Conservation (phyloP, 805 yeast species). For the Ogataea ramenticola region DNA sequence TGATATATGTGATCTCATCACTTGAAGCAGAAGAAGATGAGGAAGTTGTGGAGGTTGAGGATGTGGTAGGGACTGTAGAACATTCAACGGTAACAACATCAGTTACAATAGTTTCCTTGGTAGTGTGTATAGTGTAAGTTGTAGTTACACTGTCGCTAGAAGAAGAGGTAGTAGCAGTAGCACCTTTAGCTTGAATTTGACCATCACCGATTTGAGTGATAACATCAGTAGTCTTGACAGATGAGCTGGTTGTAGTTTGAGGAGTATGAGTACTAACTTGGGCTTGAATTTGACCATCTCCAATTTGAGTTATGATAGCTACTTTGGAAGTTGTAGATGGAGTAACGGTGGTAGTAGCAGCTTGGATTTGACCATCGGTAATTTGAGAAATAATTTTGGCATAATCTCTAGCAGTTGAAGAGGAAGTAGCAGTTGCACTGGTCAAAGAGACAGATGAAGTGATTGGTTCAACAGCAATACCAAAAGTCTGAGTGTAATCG, state of each 20-base stretch:
- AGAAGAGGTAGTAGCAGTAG: constrained; percentile 12
- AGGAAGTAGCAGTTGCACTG: constrained; percentile 3
- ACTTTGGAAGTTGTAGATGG: constrained; percentile 24
- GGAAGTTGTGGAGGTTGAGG: constrained; percentile 18
- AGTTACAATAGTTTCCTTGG: neutral
- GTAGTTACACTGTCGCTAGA: neutral
- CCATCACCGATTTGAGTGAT: constrained; percentile 31
- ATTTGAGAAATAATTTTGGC: constrained; percentile 27
- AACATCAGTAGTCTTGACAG: constrained; percentile 15
- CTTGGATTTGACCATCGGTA: constrained; percentile 42
- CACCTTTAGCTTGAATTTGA: constrained; percentile 26
- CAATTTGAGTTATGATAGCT: constrained; percentile 36
- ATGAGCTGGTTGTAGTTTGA: constrained; percentile 11
- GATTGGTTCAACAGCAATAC: constrained; percentile 58
- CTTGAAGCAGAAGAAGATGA: constrained; percentile 9
- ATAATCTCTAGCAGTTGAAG: constrained; percentile 34
- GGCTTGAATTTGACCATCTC: constrained; percentile 37
- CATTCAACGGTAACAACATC: constrained; percentile 19
- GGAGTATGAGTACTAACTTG: constrained; percentile 2
- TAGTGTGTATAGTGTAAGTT: neutral
- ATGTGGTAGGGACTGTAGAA: constrained; percentile 16
- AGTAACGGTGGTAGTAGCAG: constrained; percentile 25
- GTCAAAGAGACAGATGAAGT: constrained; percentile 27
- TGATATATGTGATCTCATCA: constrained; percentile 2
- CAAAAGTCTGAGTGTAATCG: constrained; percentile 49